Percentiles rank a stretch among this genome's conserved stretches.
phyloP scores from a whole-genome alignment of 805 yeast species.

The Metschnikowia baotianmanensis region DNA sequence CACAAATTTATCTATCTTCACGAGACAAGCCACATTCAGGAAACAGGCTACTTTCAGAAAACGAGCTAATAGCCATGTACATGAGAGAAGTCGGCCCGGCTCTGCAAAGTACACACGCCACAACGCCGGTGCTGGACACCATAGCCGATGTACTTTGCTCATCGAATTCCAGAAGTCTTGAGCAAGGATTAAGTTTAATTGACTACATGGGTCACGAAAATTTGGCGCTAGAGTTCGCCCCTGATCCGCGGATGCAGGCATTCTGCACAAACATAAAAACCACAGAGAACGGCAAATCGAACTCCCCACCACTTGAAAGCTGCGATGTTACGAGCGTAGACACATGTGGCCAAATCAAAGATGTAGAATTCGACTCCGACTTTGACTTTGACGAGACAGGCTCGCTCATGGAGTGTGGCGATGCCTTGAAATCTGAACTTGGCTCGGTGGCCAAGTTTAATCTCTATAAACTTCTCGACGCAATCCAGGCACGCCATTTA shows the following conservation, averaged over 20 bases:
- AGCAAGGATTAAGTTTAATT: slow-evolving; percentile 4
- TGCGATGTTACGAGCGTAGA: slow-evolving; percentile 8
- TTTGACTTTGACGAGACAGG: slow-evolving; percentile 21
- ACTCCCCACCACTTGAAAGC: not conserved
- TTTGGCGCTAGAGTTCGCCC: slow-evolving; percentile 3
- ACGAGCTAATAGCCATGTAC: slow-evolving; percentile 7
- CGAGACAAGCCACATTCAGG: not conserved
- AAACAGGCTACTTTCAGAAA: slow-evolving; percentile 4
- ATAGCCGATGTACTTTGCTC: not conserved
- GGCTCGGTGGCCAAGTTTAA: slow-evolving; percentile 8
- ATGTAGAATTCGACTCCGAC: slow-evolving; percentile 14
- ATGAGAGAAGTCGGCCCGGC: slow-evolving; percentile 5
- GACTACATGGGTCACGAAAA: slow-evolving; percentile 9
- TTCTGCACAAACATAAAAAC: not conserved
- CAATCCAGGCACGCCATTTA: slow-evolving; percentile 13
- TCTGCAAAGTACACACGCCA: not conserved
- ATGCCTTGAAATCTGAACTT: not conserved
- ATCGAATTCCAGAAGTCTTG: slow-evolving; percentile 1
- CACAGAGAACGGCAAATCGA: no score
- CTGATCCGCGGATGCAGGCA: not conserved
- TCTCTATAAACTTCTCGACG: slow-evolving; percentile 12
- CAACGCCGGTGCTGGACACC: slow-evolving; percentile 10
- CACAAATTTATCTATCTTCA: not conserved
- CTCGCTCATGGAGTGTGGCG: slow-evolving; percentile 22
- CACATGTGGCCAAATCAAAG: slow-evolving; percentile 1